Evolutionary conservation across 495 filamentous ascomycete genomes (phyloP), one percentile per base, ranked within the genome.

Genomic region (Hapsidospora chrysogenum): DNA sequence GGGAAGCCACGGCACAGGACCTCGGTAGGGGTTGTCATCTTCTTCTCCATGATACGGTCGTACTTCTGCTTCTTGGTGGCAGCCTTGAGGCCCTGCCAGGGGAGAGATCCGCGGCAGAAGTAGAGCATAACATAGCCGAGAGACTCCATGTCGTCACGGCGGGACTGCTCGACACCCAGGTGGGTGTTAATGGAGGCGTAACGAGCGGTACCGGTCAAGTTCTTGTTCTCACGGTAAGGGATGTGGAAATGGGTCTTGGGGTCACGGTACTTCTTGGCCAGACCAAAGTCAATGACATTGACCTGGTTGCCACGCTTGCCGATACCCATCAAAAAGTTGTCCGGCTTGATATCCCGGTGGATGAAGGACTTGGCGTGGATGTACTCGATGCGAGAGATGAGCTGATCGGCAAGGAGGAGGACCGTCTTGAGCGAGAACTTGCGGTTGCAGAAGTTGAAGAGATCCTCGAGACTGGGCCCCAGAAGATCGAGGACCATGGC

Each of bases 381-480:
- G 66, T 99, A 99, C 60, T 99, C 92, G 56, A 99, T 96, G 41
- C 92, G 86, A 38, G 89, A 96, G 52, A 97, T 96, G 58, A 99
- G 74, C 64, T 99, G 92, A 52, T 99, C 92, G 51, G 92, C 92
- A 35, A 99, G 75, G 8, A 99, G 76, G 11, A 99, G 65, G 27
- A 99, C 92, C n/a, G 92, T 99, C 79, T 99, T 99, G 44, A 99
- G 63, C 8, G 89, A 94, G 70, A 96, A 99, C 57, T 99, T 99
- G 54, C 92, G 79, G 74, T 96, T 99, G 76, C 92, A 99, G 60
- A 99, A 99, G 74, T 99, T 99, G 85, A 99, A 99, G n/a, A 99
- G 68, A 54, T 99, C 92, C 61, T 99, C 92, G 67, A 99, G 66
- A 54, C 83, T 92, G 39, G 92, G 92, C 34, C 92, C 92, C 26